phyloP scores from a whole-genome alignment of 345 rosid genomes.

The Cochlearia excelsa region DNA sequence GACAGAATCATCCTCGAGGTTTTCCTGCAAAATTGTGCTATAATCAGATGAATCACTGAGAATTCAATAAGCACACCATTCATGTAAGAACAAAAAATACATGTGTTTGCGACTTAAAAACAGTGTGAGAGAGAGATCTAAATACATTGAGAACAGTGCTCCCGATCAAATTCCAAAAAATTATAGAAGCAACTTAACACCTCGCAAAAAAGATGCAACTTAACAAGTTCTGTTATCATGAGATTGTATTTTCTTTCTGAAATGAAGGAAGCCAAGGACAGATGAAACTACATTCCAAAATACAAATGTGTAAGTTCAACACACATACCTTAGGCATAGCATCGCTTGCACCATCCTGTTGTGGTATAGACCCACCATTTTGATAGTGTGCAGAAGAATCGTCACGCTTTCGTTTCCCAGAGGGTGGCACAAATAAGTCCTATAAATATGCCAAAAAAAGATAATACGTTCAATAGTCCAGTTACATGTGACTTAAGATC shows the following conservation, averaged over 20 bases:
- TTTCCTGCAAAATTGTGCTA: constrained; percentile 26
- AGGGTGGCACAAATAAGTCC: constrained; percentile 77
- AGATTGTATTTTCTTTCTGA: too few species aligned
- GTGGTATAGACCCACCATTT: constrained; percentile 89
- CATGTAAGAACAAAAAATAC: background rate
- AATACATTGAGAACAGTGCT: too few species aligned
- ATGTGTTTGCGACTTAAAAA: too few species aligned
- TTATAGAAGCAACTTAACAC: too few species aligned
- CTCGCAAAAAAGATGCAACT: too few species aligned
- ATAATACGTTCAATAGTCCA: constrained; percentile 18
- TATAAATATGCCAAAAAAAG: constrained; percentile 39
- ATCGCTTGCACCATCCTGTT: constrained; percentile 95
- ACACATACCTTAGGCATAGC: constrained; percentile 44
- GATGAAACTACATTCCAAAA: constrained; percentile 1
- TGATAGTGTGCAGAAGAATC: constrained; percentile 63
- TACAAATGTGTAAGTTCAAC: constrained; percentile 22
- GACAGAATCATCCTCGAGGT: constrained; percentile 7
- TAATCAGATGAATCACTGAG: background rate
- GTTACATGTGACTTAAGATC: constrained; percentile 2
- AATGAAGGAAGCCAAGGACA: background rate
- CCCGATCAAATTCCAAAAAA: too few species aligned
- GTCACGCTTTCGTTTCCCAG: constrained; percentile 95
- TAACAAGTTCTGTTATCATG: too few species aligned
- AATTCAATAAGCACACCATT: background rate
- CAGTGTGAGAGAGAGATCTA: too few species aligned